Percentiles rank a stretch among this genome's conserved stretches.
Evolutionary conservation across 2,329 filamentous ascomycete species (phyloP).

Genomic region (Karstenula rhodostoma): DNA sequence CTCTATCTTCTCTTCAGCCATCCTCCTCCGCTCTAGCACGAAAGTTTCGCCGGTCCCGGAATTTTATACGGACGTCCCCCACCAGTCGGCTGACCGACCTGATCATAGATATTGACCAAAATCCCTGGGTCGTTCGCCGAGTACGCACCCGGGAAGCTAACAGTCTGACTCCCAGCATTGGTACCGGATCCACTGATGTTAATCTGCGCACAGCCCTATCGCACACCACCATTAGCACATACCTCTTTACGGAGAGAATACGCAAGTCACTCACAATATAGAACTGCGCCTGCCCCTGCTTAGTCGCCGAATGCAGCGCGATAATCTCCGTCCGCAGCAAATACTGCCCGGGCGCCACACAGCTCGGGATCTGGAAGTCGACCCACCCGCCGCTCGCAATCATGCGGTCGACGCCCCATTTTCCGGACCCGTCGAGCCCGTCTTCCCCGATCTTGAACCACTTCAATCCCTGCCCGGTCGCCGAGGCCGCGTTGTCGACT

Average conservation of each 20-base stretch:
- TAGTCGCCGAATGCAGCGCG: constrained; percentile 47
- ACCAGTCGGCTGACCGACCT: constrained; percentile 23
- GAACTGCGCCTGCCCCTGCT: constrained; percentile 47
- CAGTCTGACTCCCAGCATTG: constrained; percentile 35
- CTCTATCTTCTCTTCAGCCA: too few species aligned
- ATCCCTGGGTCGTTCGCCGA: constrained; percentile 32
- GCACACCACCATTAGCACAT: background rate
- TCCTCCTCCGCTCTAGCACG: constrained; percentile 49
- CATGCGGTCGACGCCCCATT: constrained; percentile 61
- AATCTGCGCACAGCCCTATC: constrained; percentile 49
- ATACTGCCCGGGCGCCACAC: constrained; percentile 45
- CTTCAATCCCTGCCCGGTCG: constrained; percentile 49
- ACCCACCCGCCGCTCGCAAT: constrained; percentile 58
- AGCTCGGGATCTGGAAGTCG: constrained; percentile 41
- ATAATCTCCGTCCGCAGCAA: constrained; percentile 53
- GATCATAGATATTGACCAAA: constrained; percentile 29
- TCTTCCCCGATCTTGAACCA: constrained; percentile 56
- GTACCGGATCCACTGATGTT: constrained; percentile 40
- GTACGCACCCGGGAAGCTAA: constrained; percentile 38
- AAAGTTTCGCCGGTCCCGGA: constrained; percentile 58
- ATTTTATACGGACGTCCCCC: constrained; percentile 51
- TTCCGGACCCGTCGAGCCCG: constrained; percentile 48
- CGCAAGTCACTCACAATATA: constrained; percentile 33
- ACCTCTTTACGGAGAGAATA: background rate
- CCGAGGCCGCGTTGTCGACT: constrained; percentile 51